These are phyloP conservation scores for Hymenoscyphus linearis DNA, from an alignment of 2,329 filamentous ascomycete species.

Conservation along the genomic window DNA sequence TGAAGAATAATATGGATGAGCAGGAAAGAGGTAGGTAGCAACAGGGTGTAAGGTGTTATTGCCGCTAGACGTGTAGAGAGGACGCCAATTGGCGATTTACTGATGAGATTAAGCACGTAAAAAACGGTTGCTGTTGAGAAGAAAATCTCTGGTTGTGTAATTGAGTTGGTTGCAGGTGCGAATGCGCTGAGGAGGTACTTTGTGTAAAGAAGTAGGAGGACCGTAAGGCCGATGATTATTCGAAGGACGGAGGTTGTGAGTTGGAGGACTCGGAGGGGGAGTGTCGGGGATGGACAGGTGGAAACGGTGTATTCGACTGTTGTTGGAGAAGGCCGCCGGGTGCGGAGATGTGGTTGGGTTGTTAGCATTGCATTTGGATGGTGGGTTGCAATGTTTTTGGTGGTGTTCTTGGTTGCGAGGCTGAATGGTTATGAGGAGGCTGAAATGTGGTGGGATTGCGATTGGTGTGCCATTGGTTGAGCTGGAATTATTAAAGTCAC, in stretches of 20 bases:
- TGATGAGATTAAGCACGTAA: slow-evolving; percentile 26
- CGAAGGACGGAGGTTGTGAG: slow-evolving; percentile 39
- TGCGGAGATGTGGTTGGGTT: slow-evolving; percentile 53
- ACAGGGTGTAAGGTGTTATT: slow-evolving; percentile 36
- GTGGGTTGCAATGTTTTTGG: neutral
- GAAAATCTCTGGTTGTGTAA: neutral
- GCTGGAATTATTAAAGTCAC: too few species aligned
- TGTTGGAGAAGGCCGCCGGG: slow-evolving; percentile 70
- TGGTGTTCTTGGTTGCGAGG: neutral
- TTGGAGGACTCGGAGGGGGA: slow-evolving; percentile 43
- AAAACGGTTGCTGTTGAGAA: slow-evolving; percentile 23
- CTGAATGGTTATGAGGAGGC: neutral
- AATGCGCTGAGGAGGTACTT: slow-evolving; percentile 35
- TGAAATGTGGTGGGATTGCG: too few species aligned
- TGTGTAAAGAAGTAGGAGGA: slow-evolving; percentile 46
- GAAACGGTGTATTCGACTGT: slow-evolving; percentile 92
- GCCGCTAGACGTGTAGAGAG: slow-evolving; percentile 32
- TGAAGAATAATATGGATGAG: slow-evolving; percentile 42
- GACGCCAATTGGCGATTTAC: slow-evolving; percentile 30
- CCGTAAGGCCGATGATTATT: slow-evolving; percentile 36
- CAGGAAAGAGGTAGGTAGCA: slow-evolving; percentile 35
- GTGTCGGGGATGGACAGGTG: slow-evolving; percentile 57
- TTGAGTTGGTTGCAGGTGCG: slow-evolving; percentile 6
- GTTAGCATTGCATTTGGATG: slow-evolving; percentile 49
- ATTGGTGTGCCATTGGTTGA: too few species aligned